Percentiles rank a stretch among this genome's conserved stretches.
phyloP scores from a whole-genome alignment of 139 green algal species.

The Pedinophyceae sp. region DNA sequence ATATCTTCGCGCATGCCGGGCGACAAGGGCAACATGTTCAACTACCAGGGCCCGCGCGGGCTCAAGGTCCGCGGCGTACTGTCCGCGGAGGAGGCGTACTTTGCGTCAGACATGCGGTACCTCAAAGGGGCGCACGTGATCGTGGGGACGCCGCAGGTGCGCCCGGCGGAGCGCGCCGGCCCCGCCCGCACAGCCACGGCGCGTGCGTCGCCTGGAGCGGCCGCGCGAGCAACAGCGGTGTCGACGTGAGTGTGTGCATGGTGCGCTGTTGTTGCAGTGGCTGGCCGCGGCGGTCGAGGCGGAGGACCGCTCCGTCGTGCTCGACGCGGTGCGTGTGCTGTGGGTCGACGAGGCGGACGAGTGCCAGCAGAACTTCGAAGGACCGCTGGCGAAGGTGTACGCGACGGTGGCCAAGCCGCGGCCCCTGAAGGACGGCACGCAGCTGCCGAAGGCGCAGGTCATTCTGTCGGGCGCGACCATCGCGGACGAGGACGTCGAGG shows the following conservation, averaged over 20 bases:
- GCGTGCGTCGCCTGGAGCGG: neutral
- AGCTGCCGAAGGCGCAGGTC: constrained; percentile 24
- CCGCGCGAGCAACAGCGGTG: too few species aligned
- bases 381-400: constrained; percentile 8
- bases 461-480: constrained; percentile 55
- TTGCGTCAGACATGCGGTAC: constrained; percentile 20
- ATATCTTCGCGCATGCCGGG: constrained; percentile 41
- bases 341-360: constrained; percentile 41
- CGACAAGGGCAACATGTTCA: constrained; percentile 63
- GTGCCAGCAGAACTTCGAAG: constrained; percentile 3
- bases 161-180: too few species aligned
- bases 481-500: constrained; percentile 14
- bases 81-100: constrained; percentile 45
- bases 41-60: constrained; percentile 46
- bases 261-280: too few species aligned
- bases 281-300: constrained; percentile 18
- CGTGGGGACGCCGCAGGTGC: constrained; percentile 39
- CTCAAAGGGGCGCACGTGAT: constrained; percentile 45
- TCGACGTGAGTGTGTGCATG: too few species aligned
- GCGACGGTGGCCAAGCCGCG: constrained; percentile 19
- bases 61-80: constrained; percentile 57
- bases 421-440: neutral
- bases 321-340: neutral
- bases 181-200: neutral
- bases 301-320: constrained; percentile 5